These are phyloP conservation scores for Obelidium mucronatum DNA, from an alignment of 192 early-diverging fungal species.

Conservation along the genomic window DNA sequence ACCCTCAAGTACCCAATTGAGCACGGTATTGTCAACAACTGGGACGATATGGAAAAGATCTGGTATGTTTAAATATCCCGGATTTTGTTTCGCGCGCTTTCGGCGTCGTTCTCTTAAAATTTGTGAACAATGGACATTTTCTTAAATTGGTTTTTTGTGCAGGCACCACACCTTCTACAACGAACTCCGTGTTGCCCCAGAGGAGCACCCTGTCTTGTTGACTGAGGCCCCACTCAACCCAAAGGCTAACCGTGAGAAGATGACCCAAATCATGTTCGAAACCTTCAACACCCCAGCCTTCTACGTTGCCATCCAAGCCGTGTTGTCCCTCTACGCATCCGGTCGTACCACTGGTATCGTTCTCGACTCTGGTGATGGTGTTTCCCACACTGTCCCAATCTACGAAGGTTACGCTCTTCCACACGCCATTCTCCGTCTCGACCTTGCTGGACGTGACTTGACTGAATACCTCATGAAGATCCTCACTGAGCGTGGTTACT, in stretches of 20 bases:
- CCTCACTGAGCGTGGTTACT: slow-evolving; percentile 95
- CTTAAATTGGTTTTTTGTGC: not conserved
- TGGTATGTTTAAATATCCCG: slow-evolving; percentile 53
- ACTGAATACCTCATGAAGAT: slow-evolving; percentile 94
- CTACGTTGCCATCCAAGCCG: slow-evolving; percentile 98
- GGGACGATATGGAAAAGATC: slow-evolving; percentile 82
- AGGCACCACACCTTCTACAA: slow-evolving; percentile 99
- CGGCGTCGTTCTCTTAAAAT: not conserved
- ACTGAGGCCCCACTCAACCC: slow-evolving; percentile 98
- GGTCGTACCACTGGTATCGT: slow-evolving; percentile 99
- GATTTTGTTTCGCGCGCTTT: too few relatives aligned
- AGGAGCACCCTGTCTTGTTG: slow-evolving; percentile 97
- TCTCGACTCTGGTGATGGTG: slow-evolving; percentile 98
- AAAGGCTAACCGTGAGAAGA: slow-evolving; percentile 98
- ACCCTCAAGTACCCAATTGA: slow-evolving; percentile 77
- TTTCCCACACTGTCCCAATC: slow-evolving; percentile 96
- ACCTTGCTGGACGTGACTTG: slow-evolving; percentile 96
- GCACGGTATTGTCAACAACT: slow-evolving; percentile 80
- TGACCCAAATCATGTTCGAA: slow-evolving; percentile 99
- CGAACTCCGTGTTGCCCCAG: slow-evolving; percentile 96
- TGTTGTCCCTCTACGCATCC: slow-evolving; percentile 94
- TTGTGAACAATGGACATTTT: not conserved
- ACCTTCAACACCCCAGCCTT: slow-evolving; percentile 97
- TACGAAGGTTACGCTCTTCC: slow-evolving; percentile 96
- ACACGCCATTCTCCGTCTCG: slow-evolving; percentile 96